Evolutionary conservation across 345 rosid genomes (phyloP).

Genomic region (Pistacia atlantica): DNA sequence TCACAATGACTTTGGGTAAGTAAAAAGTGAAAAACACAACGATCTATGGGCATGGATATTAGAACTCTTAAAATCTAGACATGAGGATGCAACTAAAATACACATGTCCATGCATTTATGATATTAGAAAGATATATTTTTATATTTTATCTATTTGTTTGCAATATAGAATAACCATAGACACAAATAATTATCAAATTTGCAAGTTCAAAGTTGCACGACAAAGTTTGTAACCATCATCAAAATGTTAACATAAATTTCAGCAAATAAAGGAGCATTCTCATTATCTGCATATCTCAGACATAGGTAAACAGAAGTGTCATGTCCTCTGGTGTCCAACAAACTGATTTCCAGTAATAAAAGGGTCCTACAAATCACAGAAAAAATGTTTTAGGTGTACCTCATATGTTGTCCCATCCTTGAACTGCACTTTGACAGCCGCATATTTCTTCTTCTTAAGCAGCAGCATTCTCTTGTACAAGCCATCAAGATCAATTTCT

Average conservation of each 20-base stretch:
- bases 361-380: neutral
- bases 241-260: neutral
- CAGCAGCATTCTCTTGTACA: slow-evolving; percentile 96
- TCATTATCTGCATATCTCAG: neutral
- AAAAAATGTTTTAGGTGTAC: slow-evolving; percentile 34
- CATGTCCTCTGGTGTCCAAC: neutral
- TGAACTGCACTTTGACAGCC: slow-evolving; percentile 84
- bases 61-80: neutral
- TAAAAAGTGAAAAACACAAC: neutral
- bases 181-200: neutral
- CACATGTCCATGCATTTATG: neutral
- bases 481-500: slow-evolving; percentile 94
- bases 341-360: neutral
- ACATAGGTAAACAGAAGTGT: neutral
- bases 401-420: slow-evolving; percentile 78
- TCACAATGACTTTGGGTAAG: slow-evolving; percentile 20
- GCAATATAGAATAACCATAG: neutral
- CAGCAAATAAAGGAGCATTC: slow-evolving; percentile 1
- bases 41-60: neutral
- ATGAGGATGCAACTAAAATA: neutral
- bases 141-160: neutral
- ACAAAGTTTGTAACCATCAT: neutral
- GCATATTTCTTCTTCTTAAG: slow-evolving; percentile 99
- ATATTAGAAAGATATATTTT: neutral
- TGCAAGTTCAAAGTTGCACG: neutral